phyloP scores from a whole-genome alignment of 1,284 basidiomycete genomes.

The Cerrena zonata region DNA sequence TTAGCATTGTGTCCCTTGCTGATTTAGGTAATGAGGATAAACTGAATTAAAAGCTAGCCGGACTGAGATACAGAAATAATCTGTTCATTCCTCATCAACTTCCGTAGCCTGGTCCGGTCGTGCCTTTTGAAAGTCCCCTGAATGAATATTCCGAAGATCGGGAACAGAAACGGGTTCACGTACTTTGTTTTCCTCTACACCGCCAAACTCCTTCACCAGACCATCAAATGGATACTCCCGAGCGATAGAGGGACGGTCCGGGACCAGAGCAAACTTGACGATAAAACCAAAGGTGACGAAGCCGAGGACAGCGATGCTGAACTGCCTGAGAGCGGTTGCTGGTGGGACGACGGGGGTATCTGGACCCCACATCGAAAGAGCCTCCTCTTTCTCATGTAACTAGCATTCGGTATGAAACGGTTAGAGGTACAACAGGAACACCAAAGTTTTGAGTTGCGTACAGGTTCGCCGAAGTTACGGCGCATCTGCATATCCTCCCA shows the following conservation, averaged over 20 bases:
- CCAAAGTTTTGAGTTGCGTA: conserved; percentile 32
- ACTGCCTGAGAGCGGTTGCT: conserved; percentile 54
- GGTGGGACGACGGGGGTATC: conserved; percentile 62
- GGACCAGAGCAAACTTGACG: conserved; percentile 47
- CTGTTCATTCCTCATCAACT: conserved; percentile 19
- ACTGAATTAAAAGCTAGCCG: not conserved
- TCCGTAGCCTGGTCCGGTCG: conserved; percentile 11
- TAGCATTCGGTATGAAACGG: conserved; percentile 25
- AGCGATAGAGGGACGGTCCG: conserved; percentile 56
- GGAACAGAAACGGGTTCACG: no score
- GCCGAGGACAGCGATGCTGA: conserved; percentile 52
- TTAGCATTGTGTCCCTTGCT: no score
- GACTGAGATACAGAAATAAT: conserved; percentile 1
- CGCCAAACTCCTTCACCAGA: conserved; percentile 67
- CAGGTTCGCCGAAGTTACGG: conserved; percentile 80
- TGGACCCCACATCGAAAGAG: conserved; percentile 84
- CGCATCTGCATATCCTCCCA: conserved; percentile 83
- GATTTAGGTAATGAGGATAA: no score
- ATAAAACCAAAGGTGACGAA: conserved; percentile 56
- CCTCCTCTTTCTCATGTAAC: conserved; percentile 81
- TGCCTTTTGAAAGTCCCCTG: conserved; percentile 9
- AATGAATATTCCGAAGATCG: not conserved
- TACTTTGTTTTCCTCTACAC: conserved; percentile 70
- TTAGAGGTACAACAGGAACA: conserved; percentile 1
- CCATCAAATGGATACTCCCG: conserved; percentile 72